phyloP scores from a whole-genome alignment of 768 basidiomycete genomes.

The Boletus sp. region DNA sequence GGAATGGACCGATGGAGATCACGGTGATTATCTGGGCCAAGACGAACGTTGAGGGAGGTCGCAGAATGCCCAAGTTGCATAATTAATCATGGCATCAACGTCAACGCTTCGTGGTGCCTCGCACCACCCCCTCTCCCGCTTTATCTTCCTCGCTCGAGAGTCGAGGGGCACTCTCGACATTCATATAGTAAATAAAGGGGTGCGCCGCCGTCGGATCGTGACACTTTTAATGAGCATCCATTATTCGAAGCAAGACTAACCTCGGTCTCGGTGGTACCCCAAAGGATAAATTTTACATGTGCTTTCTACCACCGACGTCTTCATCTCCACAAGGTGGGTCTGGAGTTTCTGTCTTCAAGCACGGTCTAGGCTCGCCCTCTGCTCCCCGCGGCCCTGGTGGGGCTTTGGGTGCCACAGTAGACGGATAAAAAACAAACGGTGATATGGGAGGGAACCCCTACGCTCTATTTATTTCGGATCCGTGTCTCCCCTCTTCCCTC shows the following conservation, averaged over 20 bases:
- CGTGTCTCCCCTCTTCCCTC: conserved; percentile 5
- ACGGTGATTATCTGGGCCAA: conserved; percentile 23
- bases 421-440: background rate
- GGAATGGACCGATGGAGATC: conserved; percentile 20
- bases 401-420: background rate
- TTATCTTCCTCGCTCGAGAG: conserved; percentile 6
- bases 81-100: conserved; percentile 1
- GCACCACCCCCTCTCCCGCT: conserved; percentile 5
- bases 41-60: background rate
- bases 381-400: conserved; percentile 17
- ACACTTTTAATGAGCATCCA: background rate
- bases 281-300: conserved; percentile 5
- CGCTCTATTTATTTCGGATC: conserved; percentile 6
- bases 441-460: background rate
- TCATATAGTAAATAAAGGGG: background rate
- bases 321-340: conserved; percentile 13
- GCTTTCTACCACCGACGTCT: conserved; percentile 8
- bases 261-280: conserved; percentile 3
- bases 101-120: conserved; percentile 6
- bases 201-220: conserved; percentile 11
- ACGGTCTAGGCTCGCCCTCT: conserved; percentile 1
- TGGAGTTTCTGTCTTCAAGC: conserved; percentile 7
- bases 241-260: conserved; percentile 4
- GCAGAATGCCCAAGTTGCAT: background rate
- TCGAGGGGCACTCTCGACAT: conserved; percentile 6